Conservation (phyloP, 257 asterid species). For the Anisodus tanguticus region DNA sequence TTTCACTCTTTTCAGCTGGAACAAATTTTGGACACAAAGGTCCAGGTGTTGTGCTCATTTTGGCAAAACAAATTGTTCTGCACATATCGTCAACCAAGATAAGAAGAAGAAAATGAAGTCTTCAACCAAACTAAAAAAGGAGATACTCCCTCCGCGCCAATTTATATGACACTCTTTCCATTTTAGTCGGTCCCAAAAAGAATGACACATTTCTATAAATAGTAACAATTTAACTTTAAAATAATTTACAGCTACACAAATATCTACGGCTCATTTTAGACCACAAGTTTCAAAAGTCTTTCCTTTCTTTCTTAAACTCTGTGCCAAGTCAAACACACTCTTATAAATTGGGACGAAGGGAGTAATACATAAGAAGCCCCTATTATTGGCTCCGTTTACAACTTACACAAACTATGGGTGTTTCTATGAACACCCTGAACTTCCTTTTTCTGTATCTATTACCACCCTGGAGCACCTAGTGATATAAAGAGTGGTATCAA, state of each 20-base stretch:
- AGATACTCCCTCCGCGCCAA: background rate
- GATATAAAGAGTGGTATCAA: constrained; percentile 13
- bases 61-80: constrained; percentile 58
- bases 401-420: background rate
- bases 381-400: background rate
- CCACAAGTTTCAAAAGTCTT: no score
- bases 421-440: constrained; percentile 12
- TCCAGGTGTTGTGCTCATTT: constrained; percentile 60
- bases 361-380: background rate
- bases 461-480: constrained; percentile 9
- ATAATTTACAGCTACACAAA: no score
- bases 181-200: no score
- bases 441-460: background rate
- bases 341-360: no score
- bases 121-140: background rate
- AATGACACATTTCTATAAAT: no score
- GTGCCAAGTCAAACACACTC: no score
- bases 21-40: constrained; percentile 70
- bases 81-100: constrained; percentile 29
- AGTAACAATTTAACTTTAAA: no score
- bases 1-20: constrained; percentile 71
- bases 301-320: no score
- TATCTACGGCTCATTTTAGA: no score
- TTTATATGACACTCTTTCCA: no score
- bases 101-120: constrained; percentile 12